Base-by-base conservation (phyloP, 2,329 filamentous ascomycete genomes). In the Neopestalotiopsis sp. region DNA sequence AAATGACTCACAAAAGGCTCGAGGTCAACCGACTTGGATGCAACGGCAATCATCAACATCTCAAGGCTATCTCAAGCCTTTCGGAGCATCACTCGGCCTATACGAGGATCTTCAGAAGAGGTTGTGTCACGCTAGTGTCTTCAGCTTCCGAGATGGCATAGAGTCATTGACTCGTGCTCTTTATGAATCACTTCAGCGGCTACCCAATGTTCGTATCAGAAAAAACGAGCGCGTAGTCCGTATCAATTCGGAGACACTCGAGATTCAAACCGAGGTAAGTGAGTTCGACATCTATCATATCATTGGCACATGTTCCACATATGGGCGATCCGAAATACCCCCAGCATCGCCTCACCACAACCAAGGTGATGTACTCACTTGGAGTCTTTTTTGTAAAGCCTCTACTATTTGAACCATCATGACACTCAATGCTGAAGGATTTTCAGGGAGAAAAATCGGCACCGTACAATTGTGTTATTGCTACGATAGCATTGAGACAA, bases 391-490 rank as follows among this genome's bases (percentile, higher is more conserved):
- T n/a, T n/a, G 45, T 6, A 12, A 24, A n/a, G 17, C 1, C 17
- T 52, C 9, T 17, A 52, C 24, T 3, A 28, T 28, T 52, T 14
- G 45, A 52, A 24, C 14, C 42, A 52, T 17, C 45, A 17, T 38
- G 34, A 7, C 4, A 38, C 10, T 38, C 34, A 7, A n/a, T 9
- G 45, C 45, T 52, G 3, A 52, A 9, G 1, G 17, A 9, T 24
- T 17, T 59, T 20, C 12, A 59, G 24, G 17, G 32, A 17, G 32
- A n/a, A 20, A 20, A 20, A 62, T 52, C 58, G 32, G 24, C 57
- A 42, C 17, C 3, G 1, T 68, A 65, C 30, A 58, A 59, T 2
- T 61, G 67, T 24, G 45, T 64, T 42, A 64, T 70, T 56, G 42
- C 57, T n/a, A 64, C 69, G 34, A 64, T 40, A 34, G 30, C 66